Evolutionary conservation across 2,329 filamentous ascomycete genomes (phyloP).

Genomic region (Trichoderma citrinoviride): DNA sequence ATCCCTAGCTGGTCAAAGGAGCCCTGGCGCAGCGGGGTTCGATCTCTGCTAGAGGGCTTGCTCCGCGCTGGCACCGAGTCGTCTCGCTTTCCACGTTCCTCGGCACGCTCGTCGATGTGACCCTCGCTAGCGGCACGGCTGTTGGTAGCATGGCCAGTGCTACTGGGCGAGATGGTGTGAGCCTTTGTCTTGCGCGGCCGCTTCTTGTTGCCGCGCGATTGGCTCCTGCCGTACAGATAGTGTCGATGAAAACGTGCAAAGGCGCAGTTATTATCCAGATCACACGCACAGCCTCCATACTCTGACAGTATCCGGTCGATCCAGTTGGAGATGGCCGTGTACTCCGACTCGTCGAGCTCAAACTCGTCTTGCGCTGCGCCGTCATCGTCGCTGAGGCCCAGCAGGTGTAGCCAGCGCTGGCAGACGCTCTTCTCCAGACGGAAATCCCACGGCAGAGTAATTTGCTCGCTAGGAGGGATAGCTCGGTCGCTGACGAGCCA

Average conservation of each 20-base stretch:
- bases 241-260: constrained; percentile 62
- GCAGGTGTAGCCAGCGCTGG: constrained; percentile 54
- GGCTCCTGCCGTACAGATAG: constrained; percentile 48
- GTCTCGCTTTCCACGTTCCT: constrained; percentile 47
- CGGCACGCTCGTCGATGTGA: constrained; percentile 52
- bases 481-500: constrained; percentile 83
- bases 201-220: constrained; percentile 46
- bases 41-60: constrained; percentile 65
- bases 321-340: constrained; percentile 60
- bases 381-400: constrained; percentile 63
- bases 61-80: constrained; percentile 54
- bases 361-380: constrained; percentile 47
- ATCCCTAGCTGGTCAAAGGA: constrained; percentile 59
- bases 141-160: constrained; percentile 59
- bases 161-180: constrained; percentile 59
- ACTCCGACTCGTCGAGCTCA: constrained; percentile 59
- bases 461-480: constrained; percentile 63
- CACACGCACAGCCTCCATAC: constrained; percentile 77
- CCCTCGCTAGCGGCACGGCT: constrained; percentile 64
- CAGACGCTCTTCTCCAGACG: constrained; percentile 55
- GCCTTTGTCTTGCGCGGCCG: constrained; percentile 55
- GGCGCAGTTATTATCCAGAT: constrained; percentile 59
- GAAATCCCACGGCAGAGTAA: constrained; percentile 67
- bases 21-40: constrained; percentile 60
- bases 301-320: constrained; percentile 70